These are phyloP conservation scores for Mrakiaceae sp. DNA, from an alignment of 1,284 basidiomycete species.

Conservation along the genomic window DNA sequence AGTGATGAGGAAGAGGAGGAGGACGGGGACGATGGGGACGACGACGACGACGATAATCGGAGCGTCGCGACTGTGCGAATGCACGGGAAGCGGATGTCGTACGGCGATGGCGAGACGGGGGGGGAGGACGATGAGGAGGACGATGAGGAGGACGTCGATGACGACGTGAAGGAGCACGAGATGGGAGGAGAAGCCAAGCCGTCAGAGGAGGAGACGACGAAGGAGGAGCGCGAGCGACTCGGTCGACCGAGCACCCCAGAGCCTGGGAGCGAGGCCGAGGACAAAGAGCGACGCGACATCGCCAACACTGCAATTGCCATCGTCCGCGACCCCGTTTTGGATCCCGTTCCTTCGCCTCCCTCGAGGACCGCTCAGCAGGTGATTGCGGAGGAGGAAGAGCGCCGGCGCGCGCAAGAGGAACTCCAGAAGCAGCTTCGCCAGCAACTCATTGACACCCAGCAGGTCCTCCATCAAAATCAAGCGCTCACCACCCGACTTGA, in stretches of 20 bases:
- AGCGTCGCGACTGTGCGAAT: slow-evolving; percentile 30
- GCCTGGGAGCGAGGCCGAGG: slow-evolving; percentile 44
- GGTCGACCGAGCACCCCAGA: slow-evolving; percentile 63
- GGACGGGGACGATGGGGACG: slow-evolving; percentile 45
- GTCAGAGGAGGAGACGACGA: slow-evolving; percentile 33
- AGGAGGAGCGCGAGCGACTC: slow-evolving; percentile 30
- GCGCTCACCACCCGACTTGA: slow-evolving; percentile 63
- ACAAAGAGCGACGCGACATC: not conserved
- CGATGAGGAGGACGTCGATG: slow-evolving; percentile 37
- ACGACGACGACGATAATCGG: slow-evolving; percentile 35
- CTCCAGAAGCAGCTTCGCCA: slow-evolving; percentile 17
- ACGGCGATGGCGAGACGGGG: not conserved
- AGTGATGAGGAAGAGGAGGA: slow-evolving; percentile 43
- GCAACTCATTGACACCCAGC: slow-evolving; percentile 25
- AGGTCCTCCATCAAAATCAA: slow-evolving; percentile 41
- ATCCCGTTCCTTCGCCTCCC: no score
- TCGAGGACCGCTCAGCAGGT: no score
- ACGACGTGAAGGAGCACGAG: slow-evolving; percentile 20
- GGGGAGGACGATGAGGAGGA: slow-evolving; percentile 18
- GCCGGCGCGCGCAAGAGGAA: slow-evolving; percentile 5
- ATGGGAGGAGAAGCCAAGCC: slow-evolving; percentile 14
- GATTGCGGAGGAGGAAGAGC: not conserved
- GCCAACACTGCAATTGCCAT: slow-evolving; percentile 32
- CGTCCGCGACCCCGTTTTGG: slow-evolving; percentile 25
- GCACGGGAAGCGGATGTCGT: slow-evolving; percentile 37